Conservation (phyloP, 2,329 filamentous ascomycete species). For the Cucurbitaria berberidis region DNA sequence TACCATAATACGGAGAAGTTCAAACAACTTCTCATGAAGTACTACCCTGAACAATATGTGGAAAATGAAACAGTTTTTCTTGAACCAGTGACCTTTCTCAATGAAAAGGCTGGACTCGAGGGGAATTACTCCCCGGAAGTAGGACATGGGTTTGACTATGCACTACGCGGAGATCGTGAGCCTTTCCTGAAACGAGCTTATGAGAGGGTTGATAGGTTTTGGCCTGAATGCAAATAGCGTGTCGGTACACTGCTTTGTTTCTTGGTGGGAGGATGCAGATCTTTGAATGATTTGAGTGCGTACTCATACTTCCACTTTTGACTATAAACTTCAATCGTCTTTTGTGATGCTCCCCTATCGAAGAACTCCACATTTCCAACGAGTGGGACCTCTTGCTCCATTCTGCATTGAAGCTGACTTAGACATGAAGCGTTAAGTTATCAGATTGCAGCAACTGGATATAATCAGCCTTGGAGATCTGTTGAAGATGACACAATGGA, state of each 20-base stretch:
- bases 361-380: too few species aligned
- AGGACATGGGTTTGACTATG: background rate
- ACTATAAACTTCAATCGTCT: background rate
- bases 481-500: too few species aligned
- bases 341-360: too few species aligned
- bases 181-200: background rate
- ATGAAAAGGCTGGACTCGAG: background rate
- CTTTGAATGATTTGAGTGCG: background rate
- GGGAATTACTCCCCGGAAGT: background rate
- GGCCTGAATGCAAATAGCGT: background rate
- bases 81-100: background rate
- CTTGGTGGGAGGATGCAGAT: background rate
- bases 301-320: background rate
- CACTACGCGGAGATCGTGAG: background rate
- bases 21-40: background rate
- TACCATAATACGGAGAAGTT: background rate
- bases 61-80: background rate
- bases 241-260: background rate
- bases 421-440: too few species aligned
- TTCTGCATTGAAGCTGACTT: too few species aligned
- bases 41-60: background rate
- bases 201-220: background rate
- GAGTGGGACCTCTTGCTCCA: too few species aligned
- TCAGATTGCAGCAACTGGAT: too few species aligned
- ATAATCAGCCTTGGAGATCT: too few species aligned